These are phyloP conservation scores for Ogataea naganishii DNA, from an alignment of 805 yeast genomes.

Conservation along the genomic window DNA sequence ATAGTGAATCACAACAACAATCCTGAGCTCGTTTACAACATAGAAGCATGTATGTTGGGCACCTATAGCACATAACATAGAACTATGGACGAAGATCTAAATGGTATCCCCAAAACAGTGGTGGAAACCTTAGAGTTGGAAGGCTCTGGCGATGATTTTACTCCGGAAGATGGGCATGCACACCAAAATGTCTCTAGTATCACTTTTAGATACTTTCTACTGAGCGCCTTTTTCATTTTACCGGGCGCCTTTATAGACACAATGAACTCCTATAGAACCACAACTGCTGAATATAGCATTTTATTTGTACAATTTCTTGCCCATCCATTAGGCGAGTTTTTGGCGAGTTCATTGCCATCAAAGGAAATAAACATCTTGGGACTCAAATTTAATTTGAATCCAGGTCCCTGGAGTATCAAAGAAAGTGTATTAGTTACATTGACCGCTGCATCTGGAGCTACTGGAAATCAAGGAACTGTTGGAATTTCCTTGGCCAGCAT, in stretches of 20 bases:
- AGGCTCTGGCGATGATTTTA: background rate
- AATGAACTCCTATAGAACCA: constrained; percentile 24
- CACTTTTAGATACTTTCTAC: constrained; percentile 27
- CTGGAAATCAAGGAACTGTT: constrained; percentile 41
- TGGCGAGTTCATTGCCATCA: constrained; percentile 33
- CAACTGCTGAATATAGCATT: constrained; percentile 39
- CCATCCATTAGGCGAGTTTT: constrained; percentile 38
- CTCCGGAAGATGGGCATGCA: constrained; percentile 3
- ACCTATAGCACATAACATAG: too few relatives aligned
- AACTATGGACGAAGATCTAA: constrained; percentile 35
- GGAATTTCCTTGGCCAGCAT: constrained; percentile 39
- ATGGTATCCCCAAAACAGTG: constrained; percentile 22
- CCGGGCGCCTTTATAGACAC: constrained; percentile 34
- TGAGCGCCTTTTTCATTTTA: constrained; percentile 25
- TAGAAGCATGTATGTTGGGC: too few relatives aligned
- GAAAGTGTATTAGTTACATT: constrained; percentile 44
- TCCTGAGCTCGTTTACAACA: too few relatives aligned
- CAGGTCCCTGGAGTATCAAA: constrained; percentile 49
- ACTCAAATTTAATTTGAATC: constrained; percentile 30
- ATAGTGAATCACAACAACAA: too few relatives aligned
- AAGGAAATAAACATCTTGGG: constrained; percentile 11
- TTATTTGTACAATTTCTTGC: constrained; percentile 42
- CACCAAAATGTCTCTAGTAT: constrained; percentile 19
- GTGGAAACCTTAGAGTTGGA: constrained; percentile 23
- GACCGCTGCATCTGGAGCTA: constrained; percentile 44